These are phyloP conservation scores for Chaetomiaceae sp. DNA, from an alignment of 2,329 filamentous ascomycete species.

Conservation along the genomic window DNA sequence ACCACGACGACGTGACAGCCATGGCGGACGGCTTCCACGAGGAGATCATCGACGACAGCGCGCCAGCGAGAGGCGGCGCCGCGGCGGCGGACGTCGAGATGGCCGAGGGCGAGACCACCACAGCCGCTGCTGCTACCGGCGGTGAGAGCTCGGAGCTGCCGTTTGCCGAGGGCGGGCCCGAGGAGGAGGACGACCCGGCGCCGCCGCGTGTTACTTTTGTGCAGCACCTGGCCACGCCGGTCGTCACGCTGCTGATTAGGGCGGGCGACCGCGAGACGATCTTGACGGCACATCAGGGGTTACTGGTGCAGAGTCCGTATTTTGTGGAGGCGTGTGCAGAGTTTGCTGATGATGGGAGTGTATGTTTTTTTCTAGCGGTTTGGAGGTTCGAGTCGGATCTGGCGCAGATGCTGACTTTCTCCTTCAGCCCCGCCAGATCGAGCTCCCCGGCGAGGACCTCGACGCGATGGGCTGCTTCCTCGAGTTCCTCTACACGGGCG, in stretches of 20 bases:
- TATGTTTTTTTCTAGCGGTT: slow-evolving; percentile 33
- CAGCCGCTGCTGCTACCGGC: slow-evolving; percentile 25
- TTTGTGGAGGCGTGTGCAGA: slow-evolving; percentile 58
- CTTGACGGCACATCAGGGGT: slow-evolving; percentile 72
- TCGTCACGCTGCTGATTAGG: slow-evolving; percentile 63
- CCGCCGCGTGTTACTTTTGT: slow-evolving; percentile 42
- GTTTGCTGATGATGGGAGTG: slow-evolving; percentile 56
- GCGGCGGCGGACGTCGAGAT: slow-evolving; percentile 25
- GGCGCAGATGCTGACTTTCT: background rate
- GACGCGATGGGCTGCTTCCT: slow-evolving; percentile 73
- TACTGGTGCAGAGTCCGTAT: slow-evolving; percentile 68
- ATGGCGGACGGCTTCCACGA: slow-evolving; percentile 27
- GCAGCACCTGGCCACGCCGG: slow-evolving; percentile 60
- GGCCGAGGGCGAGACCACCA: slow-evolving; percentile 27
- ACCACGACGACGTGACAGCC: background rate
- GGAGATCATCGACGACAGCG: slow-evolving; percentile 27
- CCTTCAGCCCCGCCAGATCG: slow-evolving; percentile 57
- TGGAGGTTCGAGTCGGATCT: background rate
- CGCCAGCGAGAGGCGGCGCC: slow-evolving; percentile 1
- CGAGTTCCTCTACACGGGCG: slow-evolving; percentile 76
- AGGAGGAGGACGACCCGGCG: slow-evolving; percentile 27
- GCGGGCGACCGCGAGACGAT: slow-evolving; percentile 52
- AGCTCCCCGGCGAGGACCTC: slow-evolving; percentile 60
- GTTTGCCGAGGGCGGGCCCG: slow-evolving; percentile 34
- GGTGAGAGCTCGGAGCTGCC: slow-evolving; percentile 28